These are phyloP conservation scores for Madurella mycetomatis DNA, from an alignment of 2,329 filamentous ascomycete genomes.

Conservation along the genomic window DNA sequence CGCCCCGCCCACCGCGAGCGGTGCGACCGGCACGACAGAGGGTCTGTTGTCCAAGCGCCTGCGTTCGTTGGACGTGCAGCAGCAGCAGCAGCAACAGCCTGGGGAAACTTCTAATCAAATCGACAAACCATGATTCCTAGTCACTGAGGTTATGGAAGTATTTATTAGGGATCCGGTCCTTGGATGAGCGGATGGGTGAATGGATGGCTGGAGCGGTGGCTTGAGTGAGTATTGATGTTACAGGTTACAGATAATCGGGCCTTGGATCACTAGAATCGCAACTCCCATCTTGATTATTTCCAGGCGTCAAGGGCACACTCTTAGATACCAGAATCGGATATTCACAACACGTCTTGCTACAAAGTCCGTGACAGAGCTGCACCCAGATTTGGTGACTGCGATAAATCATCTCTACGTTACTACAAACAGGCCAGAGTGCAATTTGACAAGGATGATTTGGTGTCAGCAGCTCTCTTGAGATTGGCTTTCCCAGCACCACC, in stretches of 20 bases:
- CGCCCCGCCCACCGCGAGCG: not conserved
- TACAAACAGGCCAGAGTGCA: constrained; percentile 35
- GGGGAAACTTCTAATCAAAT: not conserved
- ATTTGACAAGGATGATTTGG: constrained; percentile 33
- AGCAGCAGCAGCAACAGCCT: not conserved
- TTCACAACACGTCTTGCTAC: not conserved
- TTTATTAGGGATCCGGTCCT: too few relatives aligned
- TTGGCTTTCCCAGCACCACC: constrained; percentile 31
- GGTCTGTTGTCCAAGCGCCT: constrained; percentile 30
- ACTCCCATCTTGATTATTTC: too few relatives aligned
- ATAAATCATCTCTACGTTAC: constrained; percentile 41
- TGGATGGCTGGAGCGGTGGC: too few relatives aligned
- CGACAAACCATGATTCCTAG: not conserved
- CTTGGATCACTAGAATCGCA: too few relatives aligned
- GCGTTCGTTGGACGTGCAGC: constrained; percentile 19
- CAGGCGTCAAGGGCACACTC: not conserved
- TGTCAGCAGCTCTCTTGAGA: constrained; percentile 35
- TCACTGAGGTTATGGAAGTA: not conserved
- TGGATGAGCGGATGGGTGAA: too few relatives aligned
- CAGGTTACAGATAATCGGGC: too few relatives aligned
- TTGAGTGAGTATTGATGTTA: too few relatives aligned
- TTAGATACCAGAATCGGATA: not conserved
- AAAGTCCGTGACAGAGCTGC: not conserved
- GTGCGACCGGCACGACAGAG: constrained; percentile 32
- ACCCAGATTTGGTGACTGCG: constrained; percentile 6